phyloP scores from a whole-genome alignment of 1,139 yeast species.

The Meyerozyma smithsonii region DNA sequence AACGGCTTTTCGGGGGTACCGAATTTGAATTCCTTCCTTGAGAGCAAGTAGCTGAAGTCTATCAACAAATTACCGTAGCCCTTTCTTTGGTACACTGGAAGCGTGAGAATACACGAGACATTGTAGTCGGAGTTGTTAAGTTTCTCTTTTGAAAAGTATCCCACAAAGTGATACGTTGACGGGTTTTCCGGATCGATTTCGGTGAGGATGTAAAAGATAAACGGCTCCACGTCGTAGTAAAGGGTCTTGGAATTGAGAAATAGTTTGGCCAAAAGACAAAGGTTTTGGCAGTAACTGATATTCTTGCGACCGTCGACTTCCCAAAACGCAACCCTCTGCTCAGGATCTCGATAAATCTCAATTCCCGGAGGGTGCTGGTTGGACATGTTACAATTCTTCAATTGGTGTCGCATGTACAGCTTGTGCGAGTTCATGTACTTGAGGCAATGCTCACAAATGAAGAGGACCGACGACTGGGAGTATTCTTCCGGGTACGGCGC shows the following conservation, averaged over 20 bases:
- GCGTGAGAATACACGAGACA: constrained; percentile 82
- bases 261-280: constrained; percentile 83
- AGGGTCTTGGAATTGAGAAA: constrained; percentile 87
- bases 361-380: constrained; percentile 80
- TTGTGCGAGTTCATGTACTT: constrained; percentile 74
- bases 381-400: constrained; percentile 58
- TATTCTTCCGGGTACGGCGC: constrained; percentile 93
- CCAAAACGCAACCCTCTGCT: constrained; percentile 60
- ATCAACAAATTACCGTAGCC: constrained; percentile 89
- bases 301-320: constrained; percentile 91
- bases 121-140: constrained; percentile 71
- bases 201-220: constrained; percentile 79
- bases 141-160: constrained; percentile 91
- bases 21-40: constrained; percentile 66
- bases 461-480: constrained; percentile 55
- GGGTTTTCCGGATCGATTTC: constrained; percentile 51
- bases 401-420: constrained; percentile 62
- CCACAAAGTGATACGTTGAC: constrained; percentile 72
- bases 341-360: constrained; percentile 71
- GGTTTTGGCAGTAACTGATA: constrained; percentile 77
- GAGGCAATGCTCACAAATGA: constrained; percentile 81
- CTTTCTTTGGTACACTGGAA: constrained; percentile 81
- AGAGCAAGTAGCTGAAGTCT: constrained; percentile 80
- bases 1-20: constrained; percentile 97
- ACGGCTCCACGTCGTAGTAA: constrained; percentile 94